phyloP scores from a whole-genome alignment of 345 rosid genomes.

The Balakata baccata region DNA sequence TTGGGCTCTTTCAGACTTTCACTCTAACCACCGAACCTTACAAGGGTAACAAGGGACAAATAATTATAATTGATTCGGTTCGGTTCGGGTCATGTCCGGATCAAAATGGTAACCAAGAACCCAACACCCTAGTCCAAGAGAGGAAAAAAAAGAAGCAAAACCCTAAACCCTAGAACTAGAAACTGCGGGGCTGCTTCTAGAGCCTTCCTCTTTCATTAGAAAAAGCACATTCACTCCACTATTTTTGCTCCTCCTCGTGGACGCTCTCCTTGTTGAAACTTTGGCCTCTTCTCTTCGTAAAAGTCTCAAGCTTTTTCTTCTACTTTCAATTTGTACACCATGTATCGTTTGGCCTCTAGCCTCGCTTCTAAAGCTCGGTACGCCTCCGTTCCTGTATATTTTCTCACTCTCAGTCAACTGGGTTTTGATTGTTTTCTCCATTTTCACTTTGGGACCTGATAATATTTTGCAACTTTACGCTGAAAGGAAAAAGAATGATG shows the following conservation, averaged over 20 bases:
- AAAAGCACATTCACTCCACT: background rate
- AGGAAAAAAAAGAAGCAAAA: slow-evolving; percentile 25
- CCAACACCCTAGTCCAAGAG: no score
- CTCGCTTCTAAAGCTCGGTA: slow-evolving; percentile 66
- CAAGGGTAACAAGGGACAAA: no score
- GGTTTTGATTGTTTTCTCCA: background rate
- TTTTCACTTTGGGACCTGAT: slow-evolving; percentile 10
- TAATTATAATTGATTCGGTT: no score
- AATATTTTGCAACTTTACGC: background rate
- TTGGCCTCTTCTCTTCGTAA: background rate
- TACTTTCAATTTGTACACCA: slow-evolving; percentile 14
- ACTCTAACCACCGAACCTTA: no score
- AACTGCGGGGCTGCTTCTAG: slow-evolving; percentile 43
- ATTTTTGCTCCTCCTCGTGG: background rate
- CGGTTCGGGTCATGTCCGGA: no score
- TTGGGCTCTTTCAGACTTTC: no score
- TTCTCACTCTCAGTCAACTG: background rate
- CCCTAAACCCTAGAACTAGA: slow-evolving; percentile 57
- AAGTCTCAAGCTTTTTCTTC: no score
- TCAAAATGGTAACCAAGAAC: no score
- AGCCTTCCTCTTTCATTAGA: slow-evolving; percentile 34
- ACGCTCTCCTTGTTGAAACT: background rate
- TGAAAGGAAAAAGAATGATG: background rate
- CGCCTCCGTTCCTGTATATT: background rate
- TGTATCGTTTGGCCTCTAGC: slow-evolving; percentile 65